Evolutionary conservation across 176 grass and related monocot genomes (phyloP).

Genomic region (Rhynchospora pubera): DNA sequence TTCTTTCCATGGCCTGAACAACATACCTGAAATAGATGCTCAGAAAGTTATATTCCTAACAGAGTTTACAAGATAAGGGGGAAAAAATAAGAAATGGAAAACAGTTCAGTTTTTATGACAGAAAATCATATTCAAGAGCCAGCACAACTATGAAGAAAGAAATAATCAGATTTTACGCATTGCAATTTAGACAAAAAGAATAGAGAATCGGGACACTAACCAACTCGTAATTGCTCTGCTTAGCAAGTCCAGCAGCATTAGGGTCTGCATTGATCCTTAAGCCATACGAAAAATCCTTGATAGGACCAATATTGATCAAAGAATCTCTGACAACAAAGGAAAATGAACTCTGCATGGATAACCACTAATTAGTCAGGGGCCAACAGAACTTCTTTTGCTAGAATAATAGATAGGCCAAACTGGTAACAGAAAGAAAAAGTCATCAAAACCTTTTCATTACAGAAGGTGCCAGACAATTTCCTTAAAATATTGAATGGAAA

Average conservation of each 20-base stretch:
- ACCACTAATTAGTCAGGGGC: background rate
- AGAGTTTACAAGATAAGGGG: slow-evolving; percentile 29
- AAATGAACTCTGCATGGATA: slow-evolving; percentile 64
- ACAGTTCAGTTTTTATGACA: slow-evolving; percentile 13
- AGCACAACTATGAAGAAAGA: background rate
- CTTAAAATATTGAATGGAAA: background rate
- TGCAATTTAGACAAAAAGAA: background rate
- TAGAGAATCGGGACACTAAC: slow-evolving; percentile 35
- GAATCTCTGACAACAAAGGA: slow-evolving; percentile 88
- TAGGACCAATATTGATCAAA: slow-evolving; percentile 83
- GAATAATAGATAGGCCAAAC: background rate
- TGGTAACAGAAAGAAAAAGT: background rate
- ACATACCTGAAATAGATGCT: slow-evolving; percentile 62
- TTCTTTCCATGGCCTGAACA: slow-evolving; percentile 99
- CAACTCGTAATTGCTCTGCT: slow-evolving; percentile 97
- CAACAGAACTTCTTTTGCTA: background rate
- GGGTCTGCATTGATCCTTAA: slow-evolving; percentile 81
- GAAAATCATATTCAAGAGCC: background rate
- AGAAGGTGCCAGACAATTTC: background rate
- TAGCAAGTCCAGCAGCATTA: slow-evolving; percentile 67
- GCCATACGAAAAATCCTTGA: slow-evolving; percentile 93
- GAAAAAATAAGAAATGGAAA: background rate
- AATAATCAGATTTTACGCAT: background rate
- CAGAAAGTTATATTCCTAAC: background rate
- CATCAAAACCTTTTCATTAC: background rate